These are phyloP conservation scores for Umbilicaria muhlenbergii DNA, from an alignment of 495 filamentous ascomycete genomes.

Conservation along the genomic window DNA sequence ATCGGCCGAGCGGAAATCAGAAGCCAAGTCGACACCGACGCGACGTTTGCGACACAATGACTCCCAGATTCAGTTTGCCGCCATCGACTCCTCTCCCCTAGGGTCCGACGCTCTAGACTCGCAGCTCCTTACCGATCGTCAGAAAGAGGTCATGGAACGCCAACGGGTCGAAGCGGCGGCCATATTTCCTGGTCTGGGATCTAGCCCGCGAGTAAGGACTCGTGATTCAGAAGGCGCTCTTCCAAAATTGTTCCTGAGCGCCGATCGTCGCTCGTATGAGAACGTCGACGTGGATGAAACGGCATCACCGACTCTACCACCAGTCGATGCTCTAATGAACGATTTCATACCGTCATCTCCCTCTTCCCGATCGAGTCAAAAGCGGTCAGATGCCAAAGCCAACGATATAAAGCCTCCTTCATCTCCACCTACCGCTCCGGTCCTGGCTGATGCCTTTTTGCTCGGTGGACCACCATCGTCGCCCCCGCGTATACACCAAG, in stretches of 20 bases:
- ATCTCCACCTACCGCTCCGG: constrained; percentile 34
- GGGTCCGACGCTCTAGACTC: constrained; percentile 35
- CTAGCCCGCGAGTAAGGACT: constrained; percentile 31
- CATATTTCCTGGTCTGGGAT: constrained; percentile 55
- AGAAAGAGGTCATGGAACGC: constrained; percentile 51
- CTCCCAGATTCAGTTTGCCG: constrained; percentile 61
- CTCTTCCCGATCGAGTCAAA: constrained; percentile 41
- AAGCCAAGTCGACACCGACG: constrained; percentile 14
- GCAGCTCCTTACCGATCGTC: constrained; percentile 56
- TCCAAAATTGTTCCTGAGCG: constrained; percentile 23
- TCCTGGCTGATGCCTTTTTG: constrained; percentile 21
- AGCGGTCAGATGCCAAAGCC: constrained; percentile 16
- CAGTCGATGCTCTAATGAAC: constrained; percentile 30
- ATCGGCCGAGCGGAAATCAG: not conserved
- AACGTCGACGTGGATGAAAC: constrained; percentile 17
- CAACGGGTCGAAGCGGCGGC: constrained; percentile 46
- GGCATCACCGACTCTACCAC: constrained; percentile 32
- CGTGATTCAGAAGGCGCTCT: constrained; percentile 20
- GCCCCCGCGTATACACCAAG: constrained; percentile 19
- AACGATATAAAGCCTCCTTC: constrained; percentile 30
- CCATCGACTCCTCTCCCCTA: constrained; percentile 35
- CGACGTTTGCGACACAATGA: constrained; percentile 50
- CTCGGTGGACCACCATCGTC: constrained; percentile 31
- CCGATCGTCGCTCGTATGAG: constrained; percentile 14
- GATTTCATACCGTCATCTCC: constrained; percentile 69